phyloP scores from a whole-genome alignment of 768 basidiomycete species.

The Rhodocollybia butyracea region DNA sequence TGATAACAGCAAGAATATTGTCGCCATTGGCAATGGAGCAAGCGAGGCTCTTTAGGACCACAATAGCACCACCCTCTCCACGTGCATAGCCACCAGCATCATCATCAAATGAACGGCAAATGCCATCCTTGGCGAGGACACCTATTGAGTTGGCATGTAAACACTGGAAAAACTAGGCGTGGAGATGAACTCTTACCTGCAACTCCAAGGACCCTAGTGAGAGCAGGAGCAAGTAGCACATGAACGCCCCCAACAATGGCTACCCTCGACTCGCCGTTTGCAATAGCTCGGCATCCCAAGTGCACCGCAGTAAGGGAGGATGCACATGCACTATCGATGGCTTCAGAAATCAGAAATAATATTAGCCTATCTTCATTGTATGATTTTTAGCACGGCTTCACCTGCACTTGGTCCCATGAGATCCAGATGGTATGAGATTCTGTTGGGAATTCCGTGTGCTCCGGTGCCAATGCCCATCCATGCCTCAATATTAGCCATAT shows the following conservation, averaged over 20 bases:
- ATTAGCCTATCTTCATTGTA: too few species aligned
- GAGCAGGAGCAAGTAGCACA: slow-evolving; percentile 19
- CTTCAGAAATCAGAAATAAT: too few species aligned
- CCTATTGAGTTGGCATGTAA: too few species aligned
- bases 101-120: slow-evolving; percentile 30
- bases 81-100: slow-evolving; percentile 26
- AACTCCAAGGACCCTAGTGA: slow-evolving; percentile 9
- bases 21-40: slow-evolving; percentile 27
- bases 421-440: slow-evolving; percentile 27
- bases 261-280: slow-evolving; percentile 31
- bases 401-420: slow-evolving; percentile 30
- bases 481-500: background rate
- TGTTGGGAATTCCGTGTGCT: slow-evolving; percentile 25
- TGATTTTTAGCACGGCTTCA: too few species aligned
- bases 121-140: slow-evolving; percentile 27
- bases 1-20: slow-evolving; percentile 27
- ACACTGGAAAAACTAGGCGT: too few species aligned
- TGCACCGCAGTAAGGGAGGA: slow-evolving; percentile 35
- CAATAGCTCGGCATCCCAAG: slow-evolving; percentile 32
- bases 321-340: slow-evolving; percentile 36
- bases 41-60: slow-evolving; percentile 26
- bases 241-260: slow-evolving; percentile 34
- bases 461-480: slow-evolving; percentile 6
- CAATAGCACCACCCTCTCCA: slow-evolving; percentile 25
- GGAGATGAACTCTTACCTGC: too few species aligned